Evolutionary conservation across 2,329 filamentous ascomycete genomes (phyloP).

Genomic region (Colletotrichum eleusines): DNA sequence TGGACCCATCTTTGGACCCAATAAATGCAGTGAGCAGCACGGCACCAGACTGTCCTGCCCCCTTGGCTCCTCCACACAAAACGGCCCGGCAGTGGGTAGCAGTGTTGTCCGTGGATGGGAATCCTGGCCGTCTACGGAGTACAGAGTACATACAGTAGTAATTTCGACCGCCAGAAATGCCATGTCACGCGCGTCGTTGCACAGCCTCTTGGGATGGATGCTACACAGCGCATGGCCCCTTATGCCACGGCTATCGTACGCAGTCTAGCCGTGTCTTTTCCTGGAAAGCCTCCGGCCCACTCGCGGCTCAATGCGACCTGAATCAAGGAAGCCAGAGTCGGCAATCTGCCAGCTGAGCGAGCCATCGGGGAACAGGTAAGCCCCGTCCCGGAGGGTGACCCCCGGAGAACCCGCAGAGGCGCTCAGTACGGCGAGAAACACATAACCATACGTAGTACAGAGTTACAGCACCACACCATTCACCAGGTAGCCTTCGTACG

Average conservation of each 20-base stretch:
- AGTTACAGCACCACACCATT: too few species aligned
- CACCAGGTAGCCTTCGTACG: too few species aligned
- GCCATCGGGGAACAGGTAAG: neutral
- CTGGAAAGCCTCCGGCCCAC: neutral
- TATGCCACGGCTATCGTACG: too few species aligned
- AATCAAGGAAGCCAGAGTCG: slow-evolving; percentile 7
- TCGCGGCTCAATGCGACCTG: neutral
- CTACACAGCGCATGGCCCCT: neutral
- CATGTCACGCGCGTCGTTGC: slow-evolving; percentile 8
- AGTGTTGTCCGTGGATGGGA: neutral
- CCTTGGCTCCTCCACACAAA: slow-evolving; percentile 9
- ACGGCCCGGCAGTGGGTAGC: neutral
- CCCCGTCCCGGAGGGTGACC: neutral
- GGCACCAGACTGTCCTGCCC: slow-evolving; percentile 5
- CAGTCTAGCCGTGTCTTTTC: too few species aligned
- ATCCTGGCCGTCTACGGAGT: neutral
- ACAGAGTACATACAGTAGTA: too few species aligned
- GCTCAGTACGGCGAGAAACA: too few species aligned
- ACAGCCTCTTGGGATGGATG: neutral
- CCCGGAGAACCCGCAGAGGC: neutral
- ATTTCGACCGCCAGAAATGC: neutral
- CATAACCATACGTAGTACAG: too few species aligned
- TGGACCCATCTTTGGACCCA: too few species aligned
- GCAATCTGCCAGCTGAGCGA: neutral
- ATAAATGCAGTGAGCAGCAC: too few species aligned